Percentiles rank a stretch among this genome's conserved stretches.
These are phyloP conservation scores for Xylaria sp. DNA, from an alignment of 2,329 filamentous ascomycete species.

Conservation along the genomic window DNA sequence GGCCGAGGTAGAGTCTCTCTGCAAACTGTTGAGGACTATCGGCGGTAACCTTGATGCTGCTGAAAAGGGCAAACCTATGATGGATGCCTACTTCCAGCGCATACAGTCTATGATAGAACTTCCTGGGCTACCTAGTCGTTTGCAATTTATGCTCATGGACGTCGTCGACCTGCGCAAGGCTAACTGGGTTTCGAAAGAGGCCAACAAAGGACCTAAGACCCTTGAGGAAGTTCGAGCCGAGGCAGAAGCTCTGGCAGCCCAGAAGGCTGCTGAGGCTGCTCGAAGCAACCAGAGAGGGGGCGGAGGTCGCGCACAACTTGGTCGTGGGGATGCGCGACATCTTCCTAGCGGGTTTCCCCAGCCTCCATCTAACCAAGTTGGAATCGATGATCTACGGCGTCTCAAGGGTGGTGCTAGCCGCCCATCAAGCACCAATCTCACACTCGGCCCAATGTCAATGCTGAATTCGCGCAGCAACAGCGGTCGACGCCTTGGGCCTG, in stretches of 20 bases:
- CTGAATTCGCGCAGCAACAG: slow-evolving; percentile 92
- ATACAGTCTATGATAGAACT: slow-evolving; percentile 85
- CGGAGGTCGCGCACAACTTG: slow-evolving; percentile 76
- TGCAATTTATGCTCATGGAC: slow-evolving; percentile 97
- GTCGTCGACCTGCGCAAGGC: slow-evolving; percentile 83
- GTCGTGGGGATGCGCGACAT: slow-evolving; percentile 87
- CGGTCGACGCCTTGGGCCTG: slow-evolving; percentile 81
- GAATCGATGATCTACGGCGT: slow-evolving; percentile 89
- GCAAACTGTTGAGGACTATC: slow-evolving; percentile 91
- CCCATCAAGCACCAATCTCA: slow-evolving; percentile 70
- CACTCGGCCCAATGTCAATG: slow-evolving; percentile 86
- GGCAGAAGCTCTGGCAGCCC: slow-evolving; percentile 79
- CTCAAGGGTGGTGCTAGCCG: slow-evolving; percentile 74
- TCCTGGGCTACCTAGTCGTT: slow-evolving; percentile 83
- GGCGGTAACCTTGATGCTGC: slow-evolving; percentile 85
- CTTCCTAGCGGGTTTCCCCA: slow-evolving; percentile 80
- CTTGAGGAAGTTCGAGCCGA: slow-evolving; percentile 90
- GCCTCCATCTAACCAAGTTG: slow-evolving; percentile 84
- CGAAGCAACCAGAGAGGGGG: slow-evolving; percentile 73
- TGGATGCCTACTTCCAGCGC: slow-evolving; percentile 93
- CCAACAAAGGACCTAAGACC: slow-evolving; percentile 95
- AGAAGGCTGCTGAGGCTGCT: slow-evolving; percentile 81
- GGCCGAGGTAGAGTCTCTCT: slow-evolving; percentile 94
- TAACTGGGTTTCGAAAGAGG: slow-evolving; percentile 87
- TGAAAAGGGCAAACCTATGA: slow-evolving; percentile 85